Conservation (phyloP, 1,284 basidiomycete genomes). For the Tylopilus sp. region DNA sequence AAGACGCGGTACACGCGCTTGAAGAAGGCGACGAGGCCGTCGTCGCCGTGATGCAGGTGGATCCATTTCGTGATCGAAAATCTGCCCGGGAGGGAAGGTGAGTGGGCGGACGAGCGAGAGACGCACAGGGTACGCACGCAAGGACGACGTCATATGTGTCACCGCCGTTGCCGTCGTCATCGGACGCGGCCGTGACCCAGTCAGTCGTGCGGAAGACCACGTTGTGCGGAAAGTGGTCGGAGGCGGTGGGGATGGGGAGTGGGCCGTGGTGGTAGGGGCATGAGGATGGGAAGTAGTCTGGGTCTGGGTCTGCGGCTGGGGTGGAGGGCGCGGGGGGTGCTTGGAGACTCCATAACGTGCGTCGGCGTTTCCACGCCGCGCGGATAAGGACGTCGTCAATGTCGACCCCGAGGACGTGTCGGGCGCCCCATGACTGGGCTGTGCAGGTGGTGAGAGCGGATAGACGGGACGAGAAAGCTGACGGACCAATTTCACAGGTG, state of each 20-base stretch:
- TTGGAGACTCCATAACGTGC: constrained; percentile 77
- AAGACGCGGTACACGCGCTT: constrained; percentile 67
- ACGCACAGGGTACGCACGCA: constrained; percentile 61
- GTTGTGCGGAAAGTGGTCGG: constrained; percentile 75
- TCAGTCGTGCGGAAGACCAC: constrained; percentile 74
- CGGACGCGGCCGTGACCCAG: constrained; percentile 70
- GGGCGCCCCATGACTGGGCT: constrained; percentile 74
- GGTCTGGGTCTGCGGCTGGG: constrained; percentile 70
- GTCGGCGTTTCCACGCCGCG: constrained; percentile 75
- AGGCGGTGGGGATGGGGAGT: constrained; percentile 48
- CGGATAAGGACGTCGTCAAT: constrained; percentile 80
- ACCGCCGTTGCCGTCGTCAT: constrained; percentile 46
- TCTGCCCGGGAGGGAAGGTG: constrained; percentile 47
- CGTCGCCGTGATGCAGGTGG: constrained; percentile 81
- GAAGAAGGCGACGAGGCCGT: constrained; percentile 74
- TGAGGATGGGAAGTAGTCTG: constrained; percentile 70
- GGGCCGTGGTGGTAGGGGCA: no score
- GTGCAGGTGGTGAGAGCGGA: constrained; percentile 14
- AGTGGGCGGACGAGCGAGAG: not conserved
- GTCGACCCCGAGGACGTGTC: constrained; percentile 81
- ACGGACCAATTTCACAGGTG: constrained; percentile 81
- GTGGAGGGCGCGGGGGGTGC: constrained; percentile 45
- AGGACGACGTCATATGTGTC: constrained; percentile 77
- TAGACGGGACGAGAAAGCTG: not conserved
- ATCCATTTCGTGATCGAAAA: constrained; percentile 91